Base-by-base conservation (phyloP, 2,329 filamentous ascomycete species). In the Colletotrichum zoysiae region DNA sequence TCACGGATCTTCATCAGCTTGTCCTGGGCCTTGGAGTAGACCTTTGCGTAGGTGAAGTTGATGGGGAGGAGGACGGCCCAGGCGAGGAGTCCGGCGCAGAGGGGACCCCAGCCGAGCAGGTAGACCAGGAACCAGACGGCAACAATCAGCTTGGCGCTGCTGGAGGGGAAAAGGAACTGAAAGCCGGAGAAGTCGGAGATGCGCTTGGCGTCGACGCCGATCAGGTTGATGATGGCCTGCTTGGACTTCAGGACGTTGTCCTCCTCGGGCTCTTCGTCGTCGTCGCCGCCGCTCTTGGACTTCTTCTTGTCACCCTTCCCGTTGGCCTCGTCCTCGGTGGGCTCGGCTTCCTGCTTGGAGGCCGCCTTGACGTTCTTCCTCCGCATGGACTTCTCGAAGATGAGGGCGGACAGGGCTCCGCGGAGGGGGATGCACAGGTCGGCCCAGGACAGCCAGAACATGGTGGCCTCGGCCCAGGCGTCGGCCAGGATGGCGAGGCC, bases 351-450 rank as follows among this genome's bases (percentile, higher is more conserved):
- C 23, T 79, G 78, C 76, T 87, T 90, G 46, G 84, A 84, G 5
- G 88, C 85, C 14, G 89, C 87, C 78, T 94, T 94, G 51, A 93
- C 89, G 78, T 95, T 93, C 78, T 95, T 95, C 60, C 91, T 88
- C 55, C 91, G 87, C 85, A 95, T 89, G 0, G 92, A 88, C 79
- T 96, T 96, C 71, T 91, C 88, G 76, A 95, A 95, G 20, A 95
- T 88, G 9, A 94, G 84, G 0, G 92, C 87, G 1, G 91, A 90
- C 2, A 96, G 82, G 76, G 95, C 91, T 38, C 90, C 87, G 63
- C 92, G 89, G 20, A 95, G 83, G 0, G 92, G 91, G 33, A 94
- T 85, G 57, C 86, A 86, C 14, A 95, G 78, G 63, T 89, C 86
- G 0, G 87, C 86, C 79, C 87, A 91, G 0, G 88, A 89, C 59